Percentiles rank a stretch among this genome's conserved stretches.
Conservation (phyloP, 2,329 filamentous ascomycete genomes). For the Capronia coronata region DNA sequence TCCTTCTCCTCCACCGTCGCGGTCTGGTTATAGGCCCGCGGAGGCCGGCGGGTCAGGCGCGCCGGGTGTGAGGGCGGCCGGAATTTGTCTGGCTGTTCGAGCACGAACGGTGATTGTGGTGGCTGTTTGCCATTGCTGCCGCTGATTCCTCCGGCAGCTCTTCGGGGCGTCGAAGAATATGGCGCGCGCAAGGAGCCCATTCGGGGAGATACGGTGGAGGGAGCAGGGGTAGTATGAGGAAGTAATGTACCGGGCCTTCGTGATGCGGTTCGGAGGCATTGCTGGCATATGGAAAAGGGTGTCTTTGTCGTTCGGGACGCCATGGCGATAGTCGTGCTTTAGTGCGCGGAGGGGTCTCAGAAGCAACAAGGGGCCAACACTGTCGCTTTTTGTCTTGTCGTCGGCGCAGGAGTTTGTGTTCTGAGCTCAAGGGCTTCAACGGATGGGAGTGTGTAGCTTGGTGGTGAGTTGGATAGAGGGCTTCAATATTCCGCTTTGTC, state of each 20-base stretch:
- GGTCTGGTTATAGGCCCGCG: slow-evolving; percentile 42
- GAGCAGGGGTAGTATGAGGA: too few relatives aligned
- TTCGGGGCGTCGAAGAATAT: slow-evolving; percentile 8
- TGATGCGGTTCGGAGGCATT: slow-evolving; percentile 20
- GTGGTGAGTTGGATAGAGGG: too few relatives aligned
- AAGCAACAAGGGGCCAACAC: too few relatives aligned
- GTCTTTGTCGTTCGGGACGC: slow-evolving; percentile 44
- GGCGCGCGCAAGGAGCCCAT: slow-evolving; percentile 8
- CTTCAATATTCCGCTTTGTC: too few relatives aligned
- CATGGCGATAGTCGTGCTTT: too few relatives aligned
- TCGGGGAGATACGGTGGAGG: too few relatives aligned
- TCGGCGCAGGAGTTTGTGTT: too few relatives aligned
- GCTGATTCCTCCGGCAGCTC: slow-evolving; percentile 32
- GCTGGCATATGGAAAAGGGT: slow-evolving; percentile 47
- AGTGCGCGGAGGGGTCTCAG: too few relatives aligned
- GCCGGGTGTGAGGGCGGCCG: slow-evolving; percentile 84
- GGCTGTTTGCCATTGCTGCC: too few relatives aligned
- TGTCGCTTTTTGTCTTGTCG: too few relatives aligned
- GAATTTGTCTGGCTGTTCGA: slow-evolving; percentile 84
- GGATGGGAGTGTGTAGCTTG: too few relatives aligned
- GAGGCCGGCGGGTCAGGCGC: slow-evolving; percentile 57
- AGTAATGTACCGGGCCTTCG: slow-evolving; percentile 2
- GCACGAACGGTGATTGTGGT: slow-evolving; percentile 62
- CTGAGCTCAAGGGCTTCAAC: too few relatives aligned
- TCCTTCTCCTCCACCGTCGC: slow-evolving; percentile 56